Base-by-base conservation (phyloP, 2,329 filamentous ascomycete genomes). In the Fusarium graminum region DNA sequence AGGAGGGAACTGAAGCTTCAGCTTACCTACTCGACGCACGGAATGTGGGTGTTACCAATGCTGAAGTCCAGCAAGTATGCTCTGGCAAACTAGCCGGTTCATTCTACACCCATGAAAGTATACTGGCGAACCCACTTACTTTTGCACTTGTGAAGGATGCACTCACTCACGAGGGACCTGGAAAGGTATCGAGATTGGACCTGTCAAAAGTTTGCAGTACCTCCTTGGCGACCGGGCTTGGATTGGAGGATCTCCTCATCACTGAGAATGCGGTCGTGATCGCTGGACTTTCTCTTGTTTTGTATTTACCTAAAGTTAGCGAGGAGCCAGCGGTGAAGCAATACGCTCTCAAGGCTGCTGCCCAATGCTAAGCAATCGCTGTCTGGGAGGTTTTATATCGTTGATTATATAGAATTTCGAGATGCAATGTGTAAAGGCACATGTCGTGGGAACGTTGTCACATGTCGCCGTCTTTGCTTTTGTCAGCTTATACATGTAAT, bases 21-120 rank as follows among this genome's bases (percentile, higher is more conserved):
- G 56, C 58, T 32, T 61, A 54, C n/a, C 7, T 61, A 1, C 46
- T 54, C 6, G 56, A 61, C 7, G 25, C 8, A 3, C 14, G 47
- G 2, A 19, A 38, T 0, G 36, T 54, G 1, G 58, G 56, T 1
- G 58, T 61, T 1, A 46, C 36, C 11, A 61, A 61, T n/a, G 29
- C 26, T 0, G 47, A 61, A 13, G 56, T 61, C 1, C 56, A 61
- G 5, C 30, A 61, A 2, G 30, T 46, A 0, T 61, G 58, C 10
- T 12, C 28, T 6, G 19, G 47, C 2, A 61, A 61, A 3, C 30
- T 25, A 1, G 58, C 29, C 1, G 56, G 58, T 16, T 60, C 56
- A 16, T 55, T 61, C 8, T 61, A 61, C 7, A 61, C 56, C 0
- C 56, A 61, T 25, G 58, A 61, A 4, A 43, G 58, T 13, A 54